Percentiles rank a stretch among this genome's conserved stretches.
Conservation (phyloP, 441 rosid genomes). For the Arabidopsis lyrata region DNA sequence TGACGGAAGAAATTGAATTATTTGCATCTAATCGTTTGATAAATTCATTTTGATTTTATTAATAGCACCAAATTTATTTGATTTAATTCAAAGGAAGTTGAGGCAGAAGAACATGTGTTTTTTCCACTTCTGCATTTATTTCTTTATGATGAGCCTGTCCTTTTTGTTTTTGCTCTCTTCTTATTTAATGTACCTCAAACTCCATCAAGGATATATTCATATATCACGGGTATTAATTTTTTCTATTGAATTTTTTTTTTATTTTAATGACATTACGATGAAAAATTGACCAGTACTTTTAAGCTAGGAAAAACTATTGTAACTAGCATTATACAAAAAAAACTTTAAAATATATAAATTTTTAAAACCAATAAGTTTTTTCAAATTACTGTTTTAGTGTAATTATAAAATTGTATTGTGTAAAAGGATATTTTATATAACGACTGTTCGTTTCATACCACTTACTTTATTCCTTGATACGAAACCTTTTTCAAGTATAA, state of each 20-base stretch:
- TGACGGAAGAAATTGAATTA: neutral
- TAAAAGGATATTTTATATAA: too few relatives aligned
- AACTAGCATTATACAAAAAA: too few relatives aligned
- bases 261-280: neutral
- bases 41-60: neutral
- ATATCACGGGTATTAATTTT: neutral
- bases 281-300: neutral
- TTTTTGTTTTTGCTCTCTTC: constrained; percentile 34
- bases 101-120: constrained; percentile 34
- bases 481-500: too few relatives aligned
- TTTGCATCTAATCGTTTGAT: neutral
- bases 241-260: neutral
- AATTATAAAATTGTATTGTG: too few relatives aligned
- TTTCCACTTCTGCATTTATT: constrained; percentile 33
- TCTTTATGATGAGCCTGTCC: constrained; percentile 32
- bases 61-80: constrained; percentile 12
- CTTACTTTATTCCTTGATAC: too few relatives aligned
- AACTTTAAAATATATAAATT: too few relatives aligned
- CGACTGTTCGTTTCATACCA: too few relatives aligned
- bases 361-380: too few relatives aligned
- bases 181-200: neutral
- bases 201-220: neutral
- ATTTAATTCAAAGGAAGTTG: constrained; percentile 5
- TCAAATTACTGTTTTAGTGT: too few relatives aligned
- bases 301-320: too few relatives aligned